Evolutionary conservation across 192 early-diverging fungal genomes (phyloP).

Genomic region (Phycomyces blakesleeanus): DNA sequence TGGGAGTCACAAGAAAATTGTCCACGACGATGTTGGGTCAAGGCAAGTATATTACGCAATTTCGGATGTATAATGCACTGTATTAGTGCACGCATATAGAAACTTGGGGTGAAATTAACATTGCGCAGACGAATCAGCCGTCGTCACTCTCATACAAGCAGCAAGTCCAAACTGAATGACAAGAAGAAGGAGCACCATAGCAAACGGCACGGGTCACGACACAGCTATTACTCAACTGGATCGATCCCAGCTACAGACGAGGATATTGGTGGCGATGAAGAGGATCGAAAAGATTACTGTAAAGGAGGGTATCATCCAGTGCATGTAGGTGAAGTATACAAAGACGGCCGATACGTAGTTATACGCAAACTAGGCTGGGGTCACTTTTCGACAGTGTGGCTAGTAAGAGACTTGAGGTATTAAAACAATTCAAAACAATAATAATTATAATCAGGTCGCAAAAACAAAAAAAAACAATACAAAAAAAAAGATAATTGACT

Average conservation of each 20-base stretch:
- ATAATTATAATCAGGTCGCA: no score
- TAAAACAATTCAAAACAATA: not conserved
- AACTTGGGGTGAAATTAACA: no score
- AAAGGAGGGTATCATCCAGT: constrained; percentile 95
- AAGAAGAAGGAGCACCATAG: not conserved
- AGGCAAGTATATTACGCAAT: no score
- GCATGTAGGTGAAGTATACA: constrained; percentile 76
- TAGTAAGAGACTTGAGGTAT: constrained; percentile 73
- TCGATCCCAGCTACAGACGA: constrained; percentile 8
- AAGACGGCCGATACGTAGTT: constrained; percentile 76
- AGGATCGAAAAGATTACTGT: constrained; percentile 87
- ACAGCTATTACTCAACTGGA: constrained; percentile 10
- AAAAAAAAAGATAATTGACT: not conserved
- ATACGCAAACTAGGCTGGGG: constrained; percentile 97
- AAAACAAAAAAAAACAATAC: no score
- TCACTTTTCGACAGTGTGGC: constrained; percentile 98
- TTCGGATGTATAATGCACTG: no score
- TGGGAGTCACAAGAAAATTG: no score
- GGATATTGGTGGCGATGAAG: constrained; percentile 57
- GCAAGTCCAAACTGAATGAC: not conserved
- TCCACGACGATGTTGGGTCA: no score
- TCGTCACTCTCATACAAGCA: not conserved
- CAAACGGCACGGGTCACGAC: not conserved
- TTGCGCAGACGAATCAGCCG: not conserved
- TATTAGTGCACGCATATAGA: no score